These are phyloP conservation scores for Begonia fuchsioides DNA, from an alignment of 306 rosid species.

Conservation along the genomic window DNA sequence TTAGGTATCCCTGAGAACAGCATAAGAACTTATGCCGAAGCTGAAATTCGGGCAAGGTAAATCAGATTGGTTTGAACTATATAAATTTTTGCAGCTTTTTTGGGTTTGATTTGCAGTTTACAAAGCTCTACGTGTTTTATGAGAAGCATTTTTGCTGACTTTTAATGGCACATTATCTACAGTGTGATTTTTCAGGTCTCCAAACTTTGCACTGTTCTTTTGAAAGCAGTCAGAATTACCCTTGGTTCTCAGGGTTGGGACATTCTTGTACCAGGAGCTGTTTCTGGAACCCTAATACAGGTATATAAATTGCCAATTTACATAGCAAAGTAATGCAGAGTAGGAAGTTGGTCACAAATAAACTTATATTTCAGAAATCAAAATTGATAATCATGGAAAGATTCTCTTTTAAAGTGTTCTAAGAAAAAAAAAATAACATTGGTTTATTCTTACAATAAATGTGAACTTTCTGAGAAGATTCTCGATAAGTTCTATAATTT, in stretches of 20 bases:
- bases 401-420: too few relatives aligned
- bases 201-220: conserved; percentile 69
- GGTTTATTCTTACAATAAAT: too few relatives aligned
- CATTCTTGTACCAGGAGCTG: conserved; percentile 84
- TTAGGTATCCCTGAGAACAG: conserved; percentile 81
- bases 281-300: conserved; percentile 72
- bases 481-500: too few relatives aligned
- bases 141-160: conserved; percentile 13
- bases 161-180: conserved; percentile 14
- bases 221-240: conserved; percentile 66
- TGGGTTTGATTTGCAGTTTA: too few relatives aligned
- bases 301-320: conserved; percentile 18
- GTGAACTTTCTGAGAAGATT: too few relatives aligned
- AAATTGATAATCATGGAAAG: too few relatives aligned
- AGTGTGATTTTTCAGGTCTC: conserved; percentile 98
- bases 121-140: too few relatives aligned
- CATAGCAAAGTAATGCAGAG: too few relatives aligned
- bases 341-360: too few relatives aligned
- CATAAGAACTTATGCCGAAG: conserved; percentile 80
- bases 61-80: conserved; percentile 1
- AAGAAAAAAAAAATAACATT: too few relatives aligned
- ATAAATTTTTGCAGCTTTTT: not conserved
- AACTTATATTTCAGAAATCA: too few relatives aligned
- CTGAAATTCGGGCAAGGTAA: conserved; percentile 95
- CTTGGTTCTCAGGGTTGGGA: conserved; percentile 98